phyloP scores from a whole-genome alignment of 441 rosid species.

The Manihot esculenta region DNA sequence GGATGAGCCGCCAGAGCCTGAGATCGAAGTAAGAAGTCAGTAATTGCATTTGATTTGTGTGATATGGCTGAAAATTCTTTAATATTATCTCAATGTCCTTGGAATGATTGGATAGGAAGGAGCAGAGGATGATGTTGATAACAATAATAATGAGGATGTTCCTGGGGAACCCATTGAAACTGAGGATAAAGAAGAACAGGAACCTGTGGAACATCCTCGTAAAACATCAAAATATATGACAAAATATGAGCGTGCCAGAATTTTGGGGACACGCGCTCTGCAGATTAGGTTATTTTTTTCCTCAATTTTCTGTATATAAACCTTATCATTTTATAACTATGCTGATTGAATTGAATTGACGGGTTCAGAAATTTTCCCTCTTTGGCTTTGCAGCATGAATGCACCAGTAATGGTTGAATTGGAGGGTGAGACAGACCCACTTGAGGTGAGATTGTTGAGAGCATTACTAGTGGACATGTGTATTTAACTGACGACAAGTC shows the following conservation, averaged over 20 bases:
- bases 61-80: background rate
- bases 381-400: slow-evolving; percentile 63
- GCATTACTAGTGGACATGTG: background rate
- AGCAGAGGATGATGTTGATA: slow-evolving; percentile 58
- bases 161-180: slow-evolving; percentile 60
- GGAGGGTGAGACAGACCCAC: slow-evolving; percentile 90
- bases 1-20: slow-evolving; percentile 87
- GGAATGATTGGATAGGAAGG: slow-evolving; percentile 60
- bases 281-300: slow-evolving; percentile 59
- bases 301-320: background rate
- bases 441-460: slow-evolving; percentile 46
- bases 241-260: slow-evolving; percentile 81
- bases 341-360: slow-evolving; percentile 6
- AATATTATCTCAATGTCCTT: slow-evolving; percentile 2
- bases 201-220: slow-evolving; percentile 41
- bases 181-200: slow-evolving; percentile 56
- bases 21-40: slow-evolving; percentile 57
- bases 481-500: no score
- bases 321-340: background rate
- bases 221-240: slow-evolving; percentile 82
- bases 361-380: background rate
- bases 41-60: background rate
- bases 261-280: slow-evolving; percentile 83
- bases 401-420: slow-evolving; percentile 97
- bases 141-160: slow-evolving; percentile 54